phyloP scores from a whole-genome alignment of 768 basidiomycete species.

The Hypholoma fasciculare region DNA sequence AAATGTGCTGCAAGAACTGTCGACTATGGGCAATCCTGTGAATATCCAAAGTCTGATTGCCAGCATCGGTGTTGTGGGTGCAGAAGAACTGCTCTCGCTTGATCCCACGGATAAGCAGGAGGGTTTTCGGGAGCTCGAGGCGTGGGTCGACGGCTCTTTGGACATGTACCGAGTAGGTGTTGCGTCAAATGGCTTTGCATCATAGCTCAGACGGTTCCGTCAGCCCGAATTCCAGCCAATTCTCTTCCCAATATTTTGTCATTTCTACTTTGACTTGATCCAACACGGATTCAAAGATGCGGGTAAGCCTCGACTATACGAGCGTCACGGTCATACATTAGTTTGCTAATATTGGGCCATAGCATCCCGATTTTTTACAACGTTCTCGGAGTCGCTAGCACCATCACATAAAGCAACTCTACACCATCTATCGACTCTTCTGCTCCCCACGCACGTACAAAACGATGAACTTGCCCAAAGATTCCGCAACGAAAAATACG shows the following conservation, averaged over 20 bases:
- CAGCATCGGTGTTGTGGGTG: conserved; percentile 75
- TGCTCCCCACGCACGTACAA: conserved; percentile 81
- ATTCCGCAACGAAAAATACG: conserved; percentile 89
- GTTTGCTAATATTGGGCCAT: conserved; percentile 6
- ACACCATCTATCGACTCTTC: conserved; percentile 76
- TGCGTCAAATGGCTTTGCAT: not conserved
- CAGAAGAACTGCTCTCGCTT: conserved; percentile 77
- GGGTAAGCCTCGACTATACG: conserved; percentile 48
- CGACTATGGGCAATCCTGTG: conserved; percentile 65
- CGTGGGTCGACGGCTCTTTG: conserved; percentile 87
- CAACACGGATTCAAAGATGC: conserved; percentile 89
- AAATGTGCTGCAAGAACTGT: conserved; percentile 67
- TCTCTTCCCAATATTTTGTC: conserved; percentile 93
- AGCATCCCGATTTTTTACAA: conserved; percentile 77
- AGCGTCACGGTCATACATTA: not conserved
- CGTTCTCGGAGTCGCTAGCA: conserved; percentile 68
- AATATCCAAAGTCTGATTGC: conserved; percentile 77
- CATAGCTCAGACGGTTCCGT: conserved; percentile 6
- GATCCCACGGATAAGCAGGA: conserved; percentile 87
- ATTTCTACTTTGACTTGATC: conserved; percentile 95
- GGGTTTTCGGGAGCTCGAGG: conserved; percentile 82
- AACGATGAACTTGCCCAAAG: conserved; percentile 81
- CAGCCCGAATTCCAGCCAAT: conserved; percentile 95
- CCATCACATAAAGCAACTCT: conserved; percentile 67
- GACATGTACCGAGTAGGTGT: conserved; percentile 83